Conservation (phyloP, 2,329 filamentous ascomycete genomes). For the Elsinoe ampelina region DNA sequence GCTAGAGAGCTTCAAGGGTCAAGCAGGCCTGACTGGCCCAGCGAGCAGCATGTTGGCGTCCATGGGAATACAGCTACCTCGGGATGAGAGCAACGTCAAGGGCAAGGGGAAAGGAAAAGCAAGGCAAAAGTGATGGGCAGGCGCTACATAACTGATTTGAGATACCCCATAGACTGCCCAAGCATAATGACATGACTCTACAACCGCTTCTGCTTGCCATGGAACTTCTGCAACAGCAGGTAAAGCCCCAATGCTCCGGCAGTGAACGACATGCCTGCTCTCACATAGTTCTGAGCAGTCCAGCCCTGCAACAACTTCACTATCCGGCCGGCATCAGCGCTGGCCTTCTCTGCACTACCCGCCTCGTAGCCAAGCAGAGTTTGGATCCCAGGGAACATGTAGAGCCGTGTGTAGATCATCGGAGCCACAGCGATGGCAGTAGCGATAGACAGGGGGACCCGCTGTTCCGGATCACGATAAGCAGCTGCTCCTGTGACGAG, state of each 20-base stretch:
- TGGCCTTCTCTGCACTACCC: neutral
- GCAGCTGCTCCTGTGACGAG: neutral
- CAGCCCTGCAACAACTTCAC: neutral
- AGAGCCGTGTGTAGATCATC: neutral
- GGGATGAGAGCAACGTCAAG: constrained; percentile 54
- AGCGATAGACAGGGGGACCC: neutral
- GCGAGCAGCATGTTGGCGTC: constrained; percentile 78
- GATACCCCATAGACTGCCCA: neutral
- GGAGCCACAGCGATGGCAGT: neutral
- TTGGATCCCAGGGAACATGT: neutral
- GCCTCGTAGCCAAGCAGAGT: constrained; percentile 1
- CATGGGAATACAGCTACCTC: constrained; percentile 73
- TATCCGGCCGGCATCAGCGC: neutral
- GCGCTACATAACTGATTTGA: neutral
- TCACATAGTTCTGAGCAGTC: constrained; percentile 2
- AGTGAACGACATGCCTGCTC: neutral
- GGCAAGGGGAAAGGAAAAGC: neutral
- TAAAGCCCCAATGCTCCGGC: constrained; percentile 2
- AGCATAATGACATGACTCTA: neutral
- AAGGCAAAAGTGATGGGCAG: neutral
- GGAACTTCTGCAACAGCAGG: neutral
- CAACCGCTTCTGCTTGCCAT: constrained; percentile 1
- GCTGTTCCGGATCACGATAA: neutral
- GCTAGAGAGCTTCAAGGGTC: constrained; percentile 84
- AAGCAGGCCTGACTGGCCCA: constrained; percentile 76